phyloP scores from a whole-genome alignment of 352 stramenopile genomes.

The Globisporangium paroecandrum region DNA sequence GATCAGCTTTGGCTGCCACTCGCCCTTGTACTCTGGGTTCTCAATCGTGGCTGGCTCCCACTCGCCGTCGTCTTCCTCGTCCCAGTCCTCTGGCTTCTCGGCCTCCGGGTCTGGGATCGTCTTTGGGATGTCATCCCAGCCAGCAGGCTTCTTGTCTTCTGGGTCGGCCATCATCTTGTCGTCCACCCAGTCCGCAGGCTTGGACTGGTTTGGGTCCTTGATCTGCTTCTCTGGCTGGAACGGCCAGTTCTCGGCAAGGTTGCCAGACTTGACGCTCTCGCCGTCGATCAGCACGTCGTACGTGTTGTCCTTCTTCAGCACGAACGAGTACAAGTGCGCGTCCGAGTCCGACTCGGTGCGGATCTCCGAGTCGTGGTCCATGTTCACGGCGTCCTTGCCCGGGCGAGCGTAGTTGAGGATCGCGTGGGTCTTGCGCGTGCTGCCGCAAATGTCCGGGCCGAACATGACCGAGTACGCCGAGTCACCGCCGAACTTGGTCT shows the following conservation, averaged over 20 bases:
- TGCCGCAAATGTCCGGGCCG: slow-evolving; percentile 98
- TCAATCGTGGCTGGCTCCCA: slow-evolving; percentile 95
- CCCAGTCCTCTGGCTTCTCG: slow-evolving; percentile 97
- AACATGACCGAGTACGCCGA: slow-evolving; percentile 98
- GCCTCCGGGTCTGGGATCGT: slow-evolving; percentile 97
- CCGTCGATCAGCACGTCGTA: slow-evolving; percentile 97
- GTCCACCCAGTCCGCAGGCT: slow-evolving; percentile 99
- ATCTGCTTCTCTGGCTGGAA: slow-evolving; percentile 96
- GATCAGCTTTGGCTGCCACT: slow-evolving; percentile 98
- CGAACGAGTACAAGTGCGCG: slow-evolving; percentile 98
- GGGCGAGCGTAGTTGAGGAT: slow-evolving; percentile 98
- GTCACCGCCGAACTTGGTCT: slow-evolving; percentile 93
- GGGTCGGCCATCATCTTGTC: slow-evolving; percentile 92
- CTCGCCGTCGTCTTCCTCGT: slow-evolving; percentile 98
- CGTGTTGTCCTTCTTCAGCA: slow-evolving; percentile 97
- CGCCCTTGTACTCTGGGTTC: slow-evolving; percentile 98
- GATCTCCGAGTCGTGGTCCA: slow-evolving; percentile 88
- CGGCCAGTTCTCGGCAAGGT: slow-evolving; percentile 93
- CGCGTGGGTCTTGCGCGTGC: slow-evolving; percentile 95
- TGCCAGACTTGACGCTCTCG: slow-evolving; percentile 90
- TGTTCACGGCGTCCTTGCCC: slow-evolving; percentile 91
- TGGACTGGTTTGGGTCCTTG: slow-evolving; percentile 94
- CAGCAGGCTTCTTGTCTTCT: slow-evolving; percentile 94
- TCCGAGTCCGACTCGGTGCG: slow-evolving; percentile 72
- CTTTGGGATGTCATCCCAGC: slow-evolving; percentile 94